Base-by-base conservation (phyloP, 2,329 filamentous ascomycete species). In the Cladophialophora yegresii region DNA sequence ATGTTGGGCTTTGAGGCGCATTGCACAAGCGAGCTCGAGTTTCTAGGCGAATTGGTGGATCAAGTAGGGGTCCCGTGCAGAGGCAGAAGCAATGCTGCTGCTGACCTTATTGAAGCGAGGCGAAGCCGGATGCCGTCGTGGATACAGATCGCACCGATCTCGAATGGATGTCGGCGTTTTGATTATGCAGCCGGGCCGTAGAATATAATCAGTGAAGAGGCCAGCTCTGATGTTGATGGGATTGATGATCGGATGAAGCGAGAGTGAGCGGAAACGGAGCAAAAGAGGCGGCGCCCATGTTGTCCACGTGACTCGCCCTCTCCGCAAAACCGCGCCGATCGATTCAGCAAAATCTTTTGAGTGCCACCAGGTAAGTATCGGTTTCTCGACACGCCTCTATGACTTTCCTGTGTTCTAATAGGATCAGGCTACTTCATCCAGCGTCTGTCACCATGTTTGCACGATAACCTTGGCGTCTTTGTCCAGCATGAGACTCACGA, bases 401-500 rank as follows among this genome's bases (percentile, higher is more conserved):
- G 32, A 7, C 33, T 8, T 7, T 54, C 45, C 36, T 20, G 50
- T 28, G 12, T 36, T 13, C 50, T 54, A 33, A 61, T 33, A 54
- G 36, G 47, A 54, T 32, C 50, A 61, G 60, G 55, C 26, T 47
- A 43, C 32, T 36, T 43, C 28, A 22, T 22, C 26, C 55, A 1
- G 10, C 47, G 13, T 23, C 4, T 33, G n/a, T 16, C 28, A 54
- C 22, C 36, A 62, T 62, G 55, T 50, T 45, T 36, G 3, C 16
- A 4, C 40, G 30, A 40, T 43, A 56, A 26, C n/a, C 36, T 45
- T n/a, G 13, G 26, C 13, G 20, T 33, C 10, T 40, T 13, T 16
- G n/a, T 45, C 54, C 49, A 62, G 9, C 55, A 82, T 82, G 80
- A 81, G 81, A 74, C 75, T 82, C 69, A 79, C 79, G 56, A 82